Conservation (phyloP, 257 asterid species). For the Eucommia ulmoides region DNA sequence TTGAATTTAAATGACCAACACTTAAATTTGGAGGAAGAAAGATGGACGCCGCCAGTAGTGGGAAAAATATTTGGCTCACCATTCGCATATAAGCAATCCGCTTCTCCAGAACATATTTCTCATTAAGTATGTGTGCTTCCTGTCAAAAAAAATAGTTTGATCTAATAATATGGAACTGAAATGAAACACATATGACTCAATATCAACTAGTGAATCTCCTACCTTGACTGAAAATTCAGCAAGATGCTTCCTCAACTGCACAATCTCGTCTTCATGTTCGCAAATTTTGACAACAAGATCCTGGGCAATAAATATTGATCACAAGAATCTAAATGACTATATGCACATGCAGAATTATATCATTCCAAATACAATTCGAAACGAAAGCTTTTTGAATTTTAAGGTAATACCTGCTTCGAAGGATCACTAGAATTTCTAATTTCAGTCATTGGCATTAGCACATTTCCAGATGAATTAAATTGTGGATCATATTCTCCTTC, state of each 20-base stretch:
- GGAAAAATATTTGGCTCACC: constrained; percentile 38
- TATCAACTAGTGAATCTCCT: too few relatives aligned
- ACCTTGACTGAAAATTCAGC: constrained; percentile 78
- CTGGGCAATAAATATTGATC: constrained; percentile 20
- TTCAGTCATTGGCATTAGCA: constrained; percentile 43
- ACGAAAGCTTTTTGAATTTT: constrained; percentile 6
- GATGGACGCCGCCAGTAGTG: constrained; percentile 4
- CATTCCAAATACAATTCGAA: constrained; percentile 1
- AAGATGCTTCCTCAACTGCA: constrained; percentile 63
- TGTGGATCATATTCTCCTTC: constrained; percentile 43
- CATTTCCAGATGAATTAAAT: constrained; percentile 35
- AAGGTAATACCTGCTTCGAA: constrained; percentile 51
- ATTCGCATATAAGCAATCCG: constrained; percentile 92
- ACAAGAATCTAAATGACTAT: constrained; percentile 11
- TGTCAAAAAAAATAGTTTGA: constrained; percentile 25
- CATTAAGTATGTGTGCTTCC: constrained; percentile 83
- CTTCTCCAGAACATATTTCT: constrained; percentile 82
- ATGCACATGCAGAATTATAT: constrained; percentile 5
- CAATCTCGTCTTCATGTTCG: constrained; percentile 85
- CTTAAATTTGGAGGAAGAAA: constrained; percentile 12
- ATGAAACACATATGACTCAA: too few relatives aligned
- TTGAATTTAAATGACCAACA: constrained; percentile 7
- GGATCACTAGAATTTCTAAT: constrained; percentile 29
- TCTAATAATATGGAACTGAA: too few relatives aligned
- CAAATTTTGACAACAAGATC: constrained; percentile 54